phyloP scores from a whole-genome alignment of 371 early-diverging fungal species.

The Haplosporangium sp. region DNA sequence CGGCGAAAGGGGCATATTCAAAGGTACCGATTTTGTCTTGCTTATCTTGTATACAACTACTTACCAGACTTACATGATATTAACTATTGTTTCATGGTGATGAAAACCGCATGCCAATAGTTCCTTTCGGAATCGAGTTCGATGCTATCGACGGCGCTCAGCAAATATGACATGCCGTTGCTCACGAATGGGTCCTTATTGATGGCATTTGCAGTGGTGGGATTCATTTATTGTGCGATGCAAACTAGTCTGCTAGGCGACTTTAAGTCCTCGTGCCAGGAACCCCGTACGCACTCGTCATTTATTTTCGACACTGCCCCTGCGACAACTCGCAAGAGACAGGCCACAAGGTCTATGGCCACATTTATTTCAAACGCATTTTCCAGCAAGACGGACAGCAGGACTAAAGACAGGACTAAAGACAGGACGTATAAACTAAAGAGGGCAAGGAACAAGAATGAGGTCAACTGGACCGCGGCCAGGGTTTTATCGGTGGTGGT shows the following conservation, averaged over 20 bases:
- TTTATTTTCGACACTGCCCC: too few relatives aligned
- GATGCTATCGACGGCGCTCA: constrained; percentile 53
- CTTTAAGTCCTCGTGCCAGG: constrained; percentile 32
- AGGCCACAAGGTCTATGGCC: constrained; percentile 1
- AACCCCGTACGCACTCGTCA: constrained; percentile 3
- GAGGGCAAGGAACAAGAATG: constrained; percentile 18
- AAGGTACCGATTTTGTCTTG: constrained; percentile 18
- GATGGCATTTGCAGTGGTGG: constrained; percentile 49
- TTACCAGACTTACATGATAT: not conserved
- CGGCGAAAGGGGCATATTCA: constrained; percentile 23
- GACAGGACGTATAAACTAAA: not conserved
- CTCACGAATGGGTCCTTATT: constrained; percentile 49
- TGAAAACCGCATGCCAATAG: constrained; percentile 1
- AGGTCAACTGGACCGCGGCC: constrained; percentile 40
- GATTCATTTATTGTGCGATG: constrained; percentile 38
- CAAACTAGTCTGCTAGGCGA: constrained; percentile 32
- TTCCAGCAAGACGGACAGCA: not conserved
- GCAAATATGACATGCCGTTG: constrained; percentile 53
- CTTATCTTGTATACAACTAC: not conserved
- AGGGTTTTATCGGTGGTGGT: constrained; percentile 50
- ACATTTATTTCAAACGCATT: constrained; percentile 8
- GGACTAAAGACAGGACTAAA: not conserved
- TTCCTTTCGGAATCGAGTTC: constrained; percentile 43
- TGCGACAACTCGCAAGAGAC: not conserved
- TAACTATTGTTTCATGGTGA: not conserved